Conservation (phyloP, 2,329 filamentous ascomycete genomes). For the Tolypocladium nubicola region DNA sequence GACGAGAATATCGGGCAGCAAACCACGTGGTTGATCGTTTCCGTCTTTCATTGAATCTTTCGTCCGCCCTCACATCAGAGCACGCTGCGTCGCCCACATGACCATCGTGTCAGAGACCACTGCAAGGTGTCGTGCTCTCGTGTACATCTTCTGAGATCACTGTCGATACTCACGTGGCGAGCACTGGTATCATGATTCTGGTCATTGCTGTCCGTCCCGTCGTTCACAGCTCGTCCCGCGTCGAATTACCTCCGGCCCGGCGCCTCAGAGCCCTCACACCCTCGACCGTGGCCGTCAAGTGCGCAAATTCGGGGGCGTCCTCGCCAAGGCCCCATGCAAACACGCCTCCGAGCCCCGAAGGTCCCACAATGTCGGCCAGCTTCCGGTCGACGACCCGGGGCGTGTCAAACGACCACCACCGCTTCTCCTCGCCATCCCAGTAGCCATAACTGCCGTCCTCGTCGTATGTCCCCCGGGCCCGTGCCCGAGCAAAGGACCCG, state of each 20-base stretch:
- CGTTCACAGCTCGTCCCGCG: constrained; percentile 1
- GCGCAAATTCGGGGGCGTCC: constrained; percentile 39
- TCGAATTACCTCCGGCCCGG: background rate
- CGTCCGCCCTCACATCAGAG: background rate
- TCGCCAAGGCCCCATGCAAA: constrained; percentile 70
- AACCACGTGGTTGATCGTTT: background rate
- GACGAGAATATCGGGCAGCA: background rate
- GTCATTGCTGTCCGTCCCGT: background rate
- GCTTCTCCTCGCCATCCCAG: constrained; percentile 45
- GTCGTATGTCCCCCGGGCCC: constrained; percentile 35
- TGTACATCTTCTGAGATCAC: background rate
- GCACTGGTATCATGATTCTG: background rate
- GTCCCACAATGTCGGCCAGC: constrained; percentile 46
- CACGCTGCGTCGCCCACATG: background rate
- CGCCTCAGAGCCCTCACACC: constrained; percentile 1
- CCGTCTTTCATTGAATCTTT: background rate
- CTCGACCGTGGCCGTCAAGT: constrained; percentile 24
- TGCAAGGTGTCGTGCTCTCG: background rate
- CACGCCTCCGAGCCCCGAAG: constrained; percentile 52
- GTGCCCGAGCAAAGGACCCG: constrained; percentile 47
- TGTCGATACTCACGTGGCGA: background rate
- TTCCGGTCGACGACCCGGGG: constrained; percentile 49
- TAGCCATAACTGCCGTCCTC: constrained; percentile 60
- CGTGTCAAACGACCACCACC: constrained; percentile 71
- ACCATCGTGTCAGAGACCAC: background rate